Percentiles rank a stretch among this genome's conserved stretches.
phyloP scores from a whole-genome alignment of 1,284 basidiomycete species.

The Tylopilus sp. region DNA sequence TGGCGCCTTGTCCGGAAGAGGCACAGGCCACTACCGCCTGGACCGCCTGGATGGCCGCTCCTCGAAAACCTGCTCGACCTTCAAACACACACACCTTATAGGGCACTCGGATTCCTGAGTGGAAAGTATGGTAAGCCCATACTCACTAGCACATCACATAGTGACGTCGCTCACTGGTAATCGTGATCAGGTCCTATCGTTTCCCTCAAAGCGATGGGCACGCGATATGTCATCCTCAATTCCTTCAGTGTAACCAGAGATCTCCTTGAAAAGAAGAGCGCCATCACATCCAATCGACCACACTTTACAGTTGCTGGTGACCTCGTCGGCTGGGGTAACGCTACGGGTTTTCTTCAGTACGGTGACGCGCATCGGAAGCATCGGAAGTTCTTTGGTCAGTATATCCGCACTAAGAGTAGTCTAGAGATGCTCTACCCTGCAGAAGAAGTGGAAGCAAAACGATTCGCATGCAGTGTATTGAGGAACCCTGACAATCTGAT shows the following conservation, averaged over 20 bases:
- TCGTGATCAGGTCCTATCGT: conserved; percentile 25
- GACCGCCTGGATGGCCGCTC: conserved; percentile 28
- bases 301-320: conserved; percentile 18
- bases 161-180: conserved; percentile 26
- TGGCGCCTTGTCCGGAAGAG: background rate
- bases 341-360: conserved; percentile 20
- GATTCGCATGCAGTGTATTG: conserved; percentile 20
- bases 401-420: conserved; percentile 21
- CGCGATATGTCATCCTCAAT: conserved; percentile 20
- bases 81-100: conserved; percentile 38
- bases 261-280: conserved; percentile 26
- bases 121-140: conserved; percentile 40
- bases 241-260: conserved; percentile 13
- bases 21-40: conserved; percentile 23
- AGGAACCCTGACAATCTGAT: conserved; percentile 4
- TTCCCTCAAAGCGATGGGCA: conserved; percentile 13
- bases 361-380: conserved; percentile 17
- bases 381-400: conserved; percentile 18
- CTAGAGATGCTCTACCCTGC: conserved; percentile 8
- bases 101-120: conserved; percentile 43
- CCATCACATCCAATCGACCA: conserved; percentile 19
- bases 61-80: conserved; percentile 41
- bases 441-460: conserved; percentile 16
- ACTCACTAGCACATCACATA: conserved; percentile 21
- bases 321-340: conserved; percentile 27